Base-by-base conservation (phyloP, 1,284 basidiomycete species). In the Apiotrichum gamsii region DNA sequence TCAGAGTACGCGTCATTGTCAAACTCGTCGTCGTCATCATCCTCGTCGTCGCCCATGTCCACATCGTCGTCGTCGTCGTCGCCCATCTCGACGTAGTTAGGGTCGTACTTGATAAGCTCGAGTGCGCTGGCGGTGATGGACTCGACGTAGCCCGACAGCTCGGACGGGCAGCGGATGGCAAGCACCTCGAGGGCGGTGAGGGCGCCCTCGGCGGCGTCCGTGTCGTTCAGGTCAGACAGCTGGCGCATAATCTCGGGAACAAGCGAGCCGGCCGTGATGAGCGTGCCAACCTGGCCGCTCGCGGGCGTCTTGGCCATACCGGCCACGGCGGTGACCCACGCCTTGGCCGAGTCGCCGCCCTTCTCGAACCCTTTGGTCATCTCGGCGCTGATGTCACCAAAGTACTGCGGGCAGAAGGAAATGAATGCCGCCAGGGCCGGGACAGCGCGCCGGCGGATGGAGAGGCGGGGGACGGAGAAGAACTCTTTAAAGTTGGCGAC, bases 1-100 rank as follows among this genome's bases (percentile, higher is more conserved):
- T 99, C 94, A 8, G 90, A 90, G 68, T 96, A 96, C 24, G 79
- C 84, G 30, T 82, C 84, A 1, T 89, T 86, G 6, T 88, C 89
- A 1, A 86, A 72, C 18, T 75, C 68, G 33, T 74, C 72, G 13
- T 74, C 73, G 21, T 72, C 69, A 10, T 69, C 74, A 9, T 68
- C 71, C 10, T 69, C 67, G 9, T 37, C 35, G 8, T 21, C 35
- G 16, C 67, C 66, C 4, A 61, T 59, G 34, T 64, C 70, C 35
- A 66, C 59, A n/a, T 57, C 68, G 21, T 59, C 61, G 58, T 90
- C 88, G 43, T 88, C 88, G 40, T 84, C 85, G 31, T 83, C 82
- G 29, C 80, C 84, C 20, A 73, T 78, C 13, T 86, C 74, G 14
- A 77, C 87, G 61, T 94, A 95, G 62, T 96, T 97, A 1, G 95